These are phyloP conservation scores for Stemphylium beticola DNA, from an alignment of 2,329 filamentous ascomycete species.

Conservation along the genomic window DNA sequence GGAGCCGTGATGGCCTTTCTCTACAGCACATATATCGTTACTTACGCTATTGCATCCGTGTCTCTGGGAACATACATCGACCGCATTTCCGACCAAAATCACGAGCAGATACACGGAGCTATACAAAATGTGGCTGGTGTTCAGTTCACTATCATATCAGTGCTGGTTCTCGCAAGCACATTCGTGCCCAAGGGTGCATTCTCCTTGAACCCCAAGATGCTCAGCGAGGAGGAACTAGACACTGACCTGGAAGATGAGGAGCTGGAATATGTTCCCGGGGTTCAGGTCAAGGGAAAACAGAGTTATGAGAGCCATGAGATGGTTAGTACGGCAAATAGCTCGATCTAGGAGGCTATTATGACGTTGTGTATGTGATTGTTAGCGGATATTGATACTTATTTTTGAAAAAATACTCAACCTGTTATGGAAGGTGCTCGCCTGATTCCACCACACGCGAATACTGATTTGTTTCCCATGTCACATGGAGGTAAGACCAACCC, in stretches of 20 bases:
- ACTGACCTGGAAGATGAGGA: constrained; percentile 38
- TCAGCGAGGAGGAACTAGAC: constrained; percentile 50
- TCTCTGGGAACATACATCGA: constrained; percentile 57
- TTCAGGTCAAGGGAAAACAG: constrained; percentile 22
- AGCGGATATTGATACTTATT: not conserved
- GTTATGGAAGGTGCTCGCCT: not conserved
- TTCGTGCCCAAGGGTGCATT: constrained; percentile 56
- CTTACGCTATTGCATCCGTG: constrained; percentile 55
- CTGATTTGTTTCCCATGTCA: too few species aligned
- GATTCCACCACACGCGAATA: not conserved
- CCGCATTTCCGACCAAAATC: constrained; percentile 45
- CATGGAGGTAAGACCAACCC: too few species aligned
- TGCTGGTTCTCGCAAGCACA: constrained; percentile 53
- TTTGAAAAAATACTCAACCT: not conserved
- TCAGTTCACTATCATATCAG: constrained; percentile 55
- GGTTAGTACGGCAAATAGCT: constrained; percentile 28
- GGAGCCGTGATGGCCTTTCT: constrained; percentile 61
- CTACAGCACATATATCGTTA: constrained; percentile 58
- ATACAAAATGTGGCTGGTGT: constrained; percentile 55
- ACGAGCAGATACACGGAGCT: constrained; percentile 50
- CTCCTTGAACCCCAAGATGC: constrained; percentile 53
- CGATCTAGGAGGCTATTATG: not conserved
- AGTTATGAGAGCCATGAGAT: constrained; percentile 33
- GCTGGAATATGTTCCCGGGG: constrained; percentile 30
- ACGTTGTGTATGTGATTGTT: not conserved